Conservation (phyloP, 2,329 filamentous ascomycete genomes). For the Triangularia setosa region DNA sequence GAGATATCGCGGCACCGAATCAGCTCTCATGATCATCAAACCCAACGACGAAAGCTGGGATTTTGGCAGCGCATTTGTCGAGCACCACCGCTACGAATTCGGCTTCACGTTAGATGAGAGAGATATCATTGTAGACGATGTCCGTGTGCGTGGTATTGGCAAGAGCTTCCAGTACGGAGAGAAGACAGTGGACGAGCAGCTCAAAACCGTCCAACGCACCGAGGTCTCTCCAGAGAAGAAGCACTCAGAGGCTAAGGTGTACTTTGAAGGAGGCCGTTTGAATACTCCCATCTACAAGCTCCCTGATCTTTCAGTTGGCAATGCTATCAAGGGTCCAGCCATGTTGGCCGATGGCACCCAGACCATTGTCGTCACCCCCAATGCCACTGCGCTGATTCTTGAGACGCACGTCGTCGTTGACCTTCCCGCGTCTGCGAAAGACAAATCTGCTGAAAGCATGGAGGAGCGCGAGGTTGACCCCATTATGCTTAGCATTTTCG, state of each 20-base stretch:
- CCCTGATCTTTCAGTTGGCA: constrained; percentile 66
- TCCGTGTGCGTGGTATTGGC: constrained; percentile 81
- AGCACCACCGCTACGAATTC: constrained; percentile 88
- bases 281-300: constrained; percentile 83
- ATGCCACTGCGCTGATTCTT: constrained; percentile 70
- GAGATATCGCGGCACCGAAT: constrained; percentile 86
- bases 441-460: constrained; percentile 30
- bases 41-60: constrained; percentile 69
- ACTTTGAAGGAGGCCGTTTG: constrained; percentile 75
- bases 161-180: constrained; percentile 79
- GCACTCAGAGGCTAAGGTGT: constrained; percentile 67
- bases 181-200: constrained; percentile 79
- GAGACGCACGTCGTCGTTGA: constrained; percentile 89
- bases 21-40: constrained; percentile 82
- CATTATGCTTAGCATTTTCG: constrained; percentile 74
- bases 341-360: constrained; percentile 86
- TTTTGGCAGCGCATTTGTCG: constrained; percentile 79
- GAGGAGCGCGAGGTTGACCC: constrained; percentile 59
- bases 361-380: constrained; percentile 85
- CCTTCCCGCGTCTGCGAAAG: constrained; percentile 48
- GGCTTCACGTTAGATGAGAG: constrained; percentile 81
- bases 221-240: constrained; percentile 55
- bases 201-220: constrained; percentile 63
- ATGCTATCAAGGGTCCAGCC: constrained; percentile 72
- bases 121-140: constrained; percentile 87